Evolutionary conservation across 441 rosid species (phyloP).

Genomic region (Euphorbia celastroides): DNA sequence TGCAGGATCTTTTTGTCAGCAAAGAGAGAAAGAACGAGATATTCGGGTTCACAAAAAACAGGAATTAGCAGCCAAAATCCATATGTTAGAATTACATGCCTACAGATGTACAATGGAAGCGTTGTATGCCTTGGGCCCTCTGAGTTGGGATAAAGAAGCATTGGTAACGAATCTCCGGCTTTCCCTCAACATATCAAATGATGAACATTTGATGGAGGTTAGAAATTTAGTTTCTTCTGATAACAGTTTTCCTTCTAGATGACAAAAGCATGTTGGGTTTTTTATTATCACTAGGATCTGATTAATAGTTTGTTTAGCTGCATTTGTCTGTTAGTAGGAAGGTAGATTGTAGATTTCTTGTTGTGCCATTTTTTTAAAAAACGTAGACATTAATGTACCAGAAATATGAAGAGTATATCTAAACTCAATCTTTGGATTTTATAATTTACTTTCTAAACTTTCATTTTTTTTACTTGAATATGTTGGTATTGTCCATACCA

Average conservation of each 20-base stretch:
- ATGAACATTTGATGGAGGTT: constrained; percentile 75
- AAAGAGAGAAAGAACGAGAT: constrained; percentile 27
- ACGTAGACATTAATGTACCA: constrained; percentile 29
- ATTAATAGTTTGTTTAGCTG: constrained; percentile 12
- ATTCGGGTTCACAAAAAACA: constrained; percentile 21
- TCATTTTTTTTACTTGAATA: neutral
- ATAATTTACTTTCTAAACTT: too few relatives aligned
- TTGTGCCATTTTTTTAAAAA: constrained; percentile 21
- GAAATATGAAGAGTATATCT: constrained; percentile 20
- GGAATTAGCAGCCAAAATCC: constrained; percentile 36
- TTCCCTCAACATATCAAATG: constrained; percentile 66
- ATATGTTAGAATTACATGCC: constrained; percentile 60
- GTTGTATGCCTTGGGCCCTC: constrained; percentile 61
- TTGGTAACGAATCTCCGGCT: constrained; percentile 52
- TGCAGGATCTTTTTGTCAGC: constrained; percentile 48
- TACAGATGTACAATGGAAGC: constrained; percentile 51
- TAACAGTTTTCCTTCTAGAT: constrained; percentile 19
- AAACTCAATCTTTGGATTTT: neutral
- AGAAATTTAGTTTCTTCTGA: constrained; percentile 52
- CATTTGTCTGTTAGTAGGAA: constrained; percentile 29
- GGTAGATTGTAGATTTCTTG: constrained; percentile 17
- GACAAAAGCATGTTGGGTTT: constrained; percentile 16
- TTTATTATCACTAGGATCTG: constrained; percentile 24
- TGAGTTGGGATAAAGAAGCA: constrained; percentile 79
- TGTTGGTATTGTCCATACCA: constrained; percentile 9